These are phyloP conservation scores for Leccinum broughii DNA, from an alignment of 768 basidiomycete species.

Conservation along the genomic window DNA sequence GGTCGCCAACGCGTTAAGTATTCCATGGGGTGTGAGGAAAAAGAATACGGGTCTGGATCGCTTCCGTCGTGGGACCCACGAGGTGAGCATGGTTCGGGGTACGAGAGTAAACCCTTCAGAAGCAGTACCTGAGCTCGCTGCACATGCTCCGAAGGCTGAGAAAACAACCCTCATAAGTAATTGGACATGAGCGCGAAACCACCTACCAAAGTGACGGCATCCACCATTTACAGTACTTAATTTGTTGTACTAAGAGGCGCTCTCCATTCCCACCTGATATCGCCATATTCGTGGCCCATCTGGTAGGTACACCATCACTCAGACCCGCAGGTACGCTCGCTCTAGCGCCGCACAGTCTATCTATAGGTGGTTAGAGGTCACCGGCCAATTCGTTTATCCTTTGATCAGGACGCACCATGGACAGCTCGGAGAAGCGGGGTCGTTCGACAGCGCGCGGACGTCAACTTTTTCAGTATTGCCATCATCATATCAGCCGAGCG, in stretches of 20 bases:
- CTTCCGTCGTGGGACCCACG: conserved; percentile 10
- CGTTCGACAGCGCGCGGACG: not conserved
- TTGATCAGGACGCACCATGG: not conserved
- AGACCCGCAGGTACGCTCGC: not conserved
- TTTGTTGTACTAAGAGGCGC: not conserved
- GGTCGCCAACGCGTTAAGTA: not conserved
- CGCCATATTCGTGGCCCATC: not conserved
- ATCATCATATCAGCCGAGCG: not conserved
- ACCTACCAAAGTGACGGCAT: not conserved
- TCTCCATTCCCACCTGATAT: not conserved
- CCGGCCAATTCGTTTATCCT: not conserved
- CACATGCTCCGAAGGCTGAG: not conserved
- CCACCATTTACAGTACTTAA: not conserved
- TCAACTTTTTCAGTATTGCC: not conserved
- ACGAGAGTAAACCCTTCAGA: not conserved
- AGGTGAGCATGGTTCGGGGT: not conserved
- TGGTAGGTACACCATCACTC: not conserved
- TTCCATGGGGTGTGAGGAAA: conserved; percentile 4
- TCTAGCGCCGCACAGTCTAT: not conserved
- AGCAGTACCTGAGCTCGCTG: not conserved
- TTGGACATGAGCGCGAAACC: not conserved
- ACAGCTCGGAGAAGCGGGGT: not conserved
- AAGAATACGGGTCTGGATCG: not conserved
- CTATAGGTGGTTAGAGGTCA: not conserved
- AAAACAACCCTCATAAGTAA: not conserved